Conservation (phyloP, 495 filamentous ascomycete genomes). For the Penicillium turbatum region DNA sequence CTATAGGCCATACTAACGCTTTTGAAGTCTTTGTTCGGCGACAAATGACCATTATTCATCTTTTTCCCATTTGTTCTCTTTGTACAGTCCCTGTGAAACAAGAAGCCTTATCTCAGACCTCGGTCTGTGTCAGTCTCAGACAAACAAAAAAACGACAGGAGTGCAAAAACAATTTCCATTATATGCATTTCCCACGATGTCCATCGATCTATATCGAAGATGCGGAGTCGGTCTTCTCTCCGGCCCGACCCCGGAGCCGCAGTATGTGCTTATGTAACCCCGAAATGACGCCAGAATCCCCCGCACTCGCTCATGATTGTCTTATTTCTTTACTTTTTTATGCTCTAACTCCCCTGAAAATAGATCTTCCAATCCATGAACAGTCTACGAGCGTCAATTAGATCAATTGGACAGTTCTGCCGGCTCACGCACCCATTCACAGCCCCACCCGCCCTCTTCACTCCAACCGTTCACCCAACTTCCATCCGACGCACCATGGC, state of each 20-base stretch:
- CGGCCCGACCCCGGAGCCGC: background rate
- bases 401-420: conserved; percentile 29
- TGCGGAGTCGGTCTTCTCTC: conserved; percentile 2
- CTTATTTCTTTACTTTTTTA: conserved; percentile 18
- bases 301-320: conserved; percentile 19
- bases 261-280: conserved; percentile 3
- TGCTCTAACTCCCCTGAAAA: background rate
- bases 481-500: conserved; percentile 57
- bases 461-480: conserved; percentile 19
- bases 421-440: conserved; percentile 18
- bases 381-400: conserved; percentile 21
- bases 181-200: no score
- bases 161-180: no score
- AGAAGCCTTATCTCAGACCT: background rate
- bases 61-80: background rate
- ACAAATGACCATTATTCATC: no score
- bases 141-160: background rate
- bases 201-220: background rate
- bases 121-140: no score
- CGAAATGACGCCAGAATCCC: conserved; percentile 24
- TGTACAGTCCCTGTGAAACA: background rate
- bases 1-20: background rate
- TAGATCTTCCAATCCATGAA: conserved; percentile 30
- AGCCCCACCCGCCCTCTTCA: conserved; percentile 19
- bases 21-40: no score